phyloP scores from a whole-genome alignment of 2,329 filamentous ascomycete genomes.

The Stagonosporopsis tanaceti region DNA sequence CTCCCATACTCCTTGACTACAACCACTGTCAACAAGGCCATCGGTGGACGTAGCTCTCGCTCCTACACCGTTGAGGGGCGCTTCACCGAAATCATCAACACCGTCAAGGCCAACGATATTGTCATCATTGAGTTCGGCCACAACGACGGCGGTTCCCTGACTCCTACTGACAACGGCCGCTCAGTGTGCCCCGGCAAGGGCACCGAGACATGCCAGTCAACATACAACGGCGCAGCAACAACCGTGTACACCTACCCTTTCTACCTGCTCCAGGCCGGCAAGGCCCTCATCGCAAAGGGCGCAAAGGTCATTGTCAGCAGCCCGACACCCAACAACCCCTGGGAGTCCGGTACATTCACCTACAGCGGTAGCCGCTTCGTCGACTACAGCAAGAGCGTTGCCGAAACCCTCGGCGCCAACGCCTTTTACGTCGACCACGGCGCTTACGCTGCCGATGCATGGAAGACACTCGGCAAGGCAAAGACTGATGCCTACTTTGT shows the following conservation, averaged over 20 bases:
- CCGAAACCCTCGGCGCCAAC: conserved; percentile 54
- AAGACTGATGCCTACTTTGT: conserved; percentile 62
- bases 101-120: conserved; percentile 66
- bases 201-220: conserved; percentile 61
- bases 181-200: conserved; percentile 66
- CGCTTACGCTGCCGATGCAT: conserved; percentile 64
- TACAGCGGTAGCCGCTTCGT: conserved; percentile 64
- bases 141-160: conserved; percentile 71
- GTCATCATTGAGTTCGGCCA: conserved; percentile 77
- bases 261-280: conserved; percentile 67
- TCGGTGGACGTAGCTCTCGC: conserved; percentile 71
- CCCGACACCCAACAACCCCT: conserved; percentile 70
- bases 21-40: conserved; percentile 68
- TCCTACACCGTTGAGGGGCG: conserved; percentile 72
- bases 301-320: conserved; percentile 66
- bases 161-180: conserved; percentile 65
- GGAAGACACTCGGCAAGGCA: conserved; percentile 58
- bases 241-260: conserved; percentile 68
- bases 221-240: conserved; percentile 61
- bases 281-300: conserved; percentile 63
- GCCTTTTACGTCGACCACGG: conserved; percentile 66
- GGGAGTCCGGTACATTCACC: conserved; percentile 63
- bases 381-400: conserved; percentile 60
- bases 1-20: conserved; percentile 61
- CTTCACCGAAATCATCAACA: conserved; percentile 65